Conservation (phyloP, 352 stramenopile species). For the Phytophthora fragariaefolia region DNA sequence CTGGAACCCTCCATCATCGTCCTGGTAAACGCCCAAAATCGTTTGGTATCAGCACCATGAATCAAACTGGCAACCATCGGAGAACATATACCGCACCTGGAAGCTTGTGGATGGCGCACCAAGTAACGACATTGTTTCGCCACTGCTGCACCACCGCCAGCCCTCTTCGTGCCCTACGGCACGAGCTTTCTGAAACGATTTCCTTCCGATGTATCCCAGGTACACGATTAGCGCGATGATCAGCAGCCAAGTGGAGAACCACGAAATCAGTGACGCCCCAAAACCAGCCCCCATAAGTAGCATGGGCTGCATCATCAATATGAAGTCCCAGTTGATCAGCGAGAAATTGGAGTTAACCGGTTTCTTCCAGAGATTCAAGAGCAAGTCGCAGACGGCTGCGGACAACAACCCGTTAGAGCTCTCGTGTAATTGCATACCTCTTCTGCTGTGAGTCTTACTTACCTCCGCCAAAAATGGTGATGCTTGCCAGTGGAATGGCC, state of each 20-base stretch:
- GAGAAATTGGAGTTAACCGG: slow-evolving; percentile 50
- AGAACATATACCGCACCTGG: slow-evolving; percentile 18
- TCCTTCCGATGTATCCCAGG: slow-evolving; percentile 78
- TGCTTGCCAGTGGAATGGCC: slow-evolving; percentile 91
- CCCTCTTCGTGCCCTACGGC: slow-evolving; percentile 86
- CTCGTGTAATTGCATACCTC: background rate
- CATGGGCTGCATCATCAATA: slow-evolving; percentile 94
- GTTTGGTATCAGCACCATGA: background rate
- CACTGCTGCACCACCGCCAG: slow-evolving; percentile 40
- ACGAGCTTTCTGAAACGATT: slow-evolving; percentile 76
- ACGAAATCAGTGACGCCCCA: slow-evolving; percentile 89
- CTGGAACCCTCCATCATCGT: slow-evolving; percentile 36
- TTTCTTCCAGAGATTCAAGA: slow-evolving; percentile 47
- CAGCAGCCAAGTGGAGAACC: slow-evolving; percentile 85
- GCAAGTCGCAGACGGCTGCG: slow-evolving; percentile 39
- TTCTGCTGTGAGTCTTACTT: background rate
- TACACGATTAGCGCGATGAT: slow-evolving; percentile 84
- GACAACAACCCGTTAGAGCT: background rate
- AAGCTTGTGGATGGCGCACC: slow-evolving; percentile 38
- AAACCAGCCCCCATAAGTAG: slow-evolving; percentile 47
- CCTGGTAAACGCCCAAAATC: slow-evolving; percentile 11
- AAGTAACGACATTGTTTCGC: slow-evolving; percentile 39
- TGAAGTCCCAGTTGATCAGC: slow-evolving; percentile 95
- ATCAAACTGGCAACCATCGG: background rate
- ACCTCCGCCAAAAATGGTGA: slow-evolving; percentile 92